Evolutionary conservation across 768 basidiomycete genomes (phyloP), one percentile per base, ranked within the genome.

Genomic region (Lactarius hengduanensis): DNA sequence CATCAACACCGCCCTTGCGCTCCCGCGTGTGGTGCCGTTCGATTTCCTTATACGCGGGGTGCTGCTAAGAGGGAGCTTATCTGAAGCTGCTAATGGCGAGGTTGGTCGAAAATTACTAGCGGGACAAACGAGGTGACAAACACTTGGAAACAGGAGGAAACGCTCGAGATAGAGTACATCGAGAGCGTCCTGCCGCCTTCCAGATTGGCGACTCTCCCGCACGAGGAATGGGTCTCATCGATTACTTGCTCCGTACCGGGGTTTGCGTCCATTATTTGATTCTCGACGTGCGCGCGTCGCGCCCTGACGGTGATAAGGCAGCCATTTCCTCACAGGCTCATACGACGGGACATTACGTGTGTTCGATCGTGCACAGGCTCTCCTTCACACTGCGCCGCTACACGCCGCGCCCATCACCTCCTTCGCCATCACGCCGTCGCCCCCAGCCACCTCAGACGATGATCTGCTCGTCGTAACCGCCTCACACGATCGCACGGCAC

Each of bases 211-310:
- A 83, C 88, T 57, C 79, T 94, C 61, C 89, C 91, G 2, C 91
- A 94, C 68, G 90, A 98, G 61, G 95, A 98, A 69, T 98, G 96
- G 96, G 91, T 97, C 0, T 94, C 93, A 2, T 87, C 88, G 18
- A 83, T 93, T 22, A 87, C 86, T 6, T 89, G 86, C 73, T 76
- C 81, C 68, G 73, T 84, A 57, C 78, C 79, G 66, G 83, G 83
- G 89, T 90, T 67, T 57, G 70, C 65, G 55, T n/a, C 55, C 41
- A 57, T 61, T 64, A 53, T 53, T 28, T 41, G 41, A 53, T 56
- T 47, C n/a, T 64, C 22, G 57, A 59, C 57, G 26, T 62, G 30
- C 43, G 40, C 41, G 47, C 30, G 36, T 43, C 47, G 47, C 30
- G 36, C 47, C 47, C 53, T 71, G 62, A 66, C 68, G 41, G 26